Base-by-base conservation (phyloP, 108 stramenopile species). In the Nitzschia sp. region DNA sequence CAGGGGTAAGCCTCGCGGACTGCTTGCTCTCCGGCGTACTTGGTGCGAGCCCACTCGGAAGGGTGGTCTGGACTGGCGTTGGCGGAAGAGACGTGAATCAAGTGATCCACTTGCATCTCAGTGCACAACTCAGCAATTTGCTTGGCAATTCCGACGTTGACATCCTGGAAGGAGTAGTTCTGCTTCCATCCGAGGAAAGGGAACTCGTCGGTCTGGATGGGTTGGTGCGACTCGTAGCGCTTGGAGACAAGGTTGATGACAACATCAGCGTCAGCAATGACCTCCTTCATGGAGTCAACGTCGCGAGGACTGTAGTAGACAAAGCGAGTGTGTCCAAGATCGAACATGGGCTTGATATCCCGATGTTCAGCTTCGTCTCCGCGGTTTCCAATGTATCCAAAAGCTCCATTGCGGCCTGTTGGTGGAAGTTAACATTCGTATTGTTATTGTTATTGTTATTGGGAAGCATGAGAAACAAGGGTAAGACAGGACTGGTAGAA, bases 161-260 rank as follows among this genome's bases (percentile, higher is more conserved):
- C 83, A 77, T 98, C 95, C 41, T 86, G 78, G 53, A 96, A 88
- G 59, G 81, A 69, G 54, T 76, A 96, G 75, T 94, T 96, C 20
- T 70, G 80, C 56, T 84, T 72, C 43, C 84, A 90, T 41, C 83
- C 80, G 43, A 91, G 51, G 65, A 80, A 92, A 3, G 91, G 90
- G 68, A 94, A 92, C 58, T 78, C 83, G 58, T 77, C 57, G n/a
- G 72, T 89, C 61, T 91, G 77, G 40, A 83, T 69, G 8, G 94
- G 76, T 42, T 86, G 82, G 63, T 84, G 90, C 21, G 95, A 90
- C 57, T 95, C 93, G 65, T 97, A 93, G 64, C 89, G 72, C 73
- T 99, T 99, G 11, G 97, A 96, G 67, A 98, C 89, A 17, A 97
- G 53, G 81, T 98, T 99, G 56, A 99, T 83, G 12, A 97, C 97